Evolutionary conservation across 2,329 filamentous ascomycete genomes (phyloP).

Genomic region (Trichoderma cornu-damae): DNA sequence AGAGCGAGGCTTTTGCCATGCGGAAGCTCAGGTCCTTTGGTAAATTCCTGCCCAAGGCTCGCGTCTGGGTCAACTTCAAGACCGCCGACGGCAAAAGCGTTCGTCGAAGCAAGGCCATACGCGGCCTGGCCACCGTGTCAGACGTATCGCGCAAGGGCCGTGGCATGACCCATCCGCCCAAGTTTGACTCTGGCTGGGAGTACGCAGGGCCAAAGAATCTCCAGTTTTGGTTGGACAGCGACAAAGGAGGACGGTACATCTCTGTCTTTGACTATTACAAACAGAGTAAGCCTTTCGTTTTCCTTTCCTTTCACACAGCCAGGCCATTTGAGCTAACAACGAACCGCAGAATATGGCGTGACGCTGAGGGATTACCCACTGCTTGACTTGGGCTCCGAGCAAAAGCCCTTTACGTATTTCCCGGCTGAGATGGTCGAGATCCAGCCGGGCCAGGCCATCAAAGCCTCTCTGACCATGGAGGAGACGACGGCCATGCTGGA

Average conservation of each 20-base stretch:
- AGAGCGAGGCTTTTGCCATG: slow-evolving; percentile 9
- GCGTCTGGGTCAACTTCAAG: slow-evolving; percentile 33
- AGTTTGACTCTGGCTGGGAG: slow-evolving; percentile 25
- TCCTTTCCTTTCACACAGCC: background rate
- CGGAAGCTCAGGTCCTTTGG: slow-evolving; percentile 29
- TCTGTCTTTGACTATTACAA: slow-evolving; percentile 43
- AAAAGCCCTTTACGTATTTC: slow-evolving; percentile 55
- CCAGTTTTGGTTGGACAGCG: slow-evolving; percentile 30
- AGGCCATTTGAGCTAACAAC: background rate
- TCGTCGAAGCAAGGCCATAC: slow-evolving; percentile 29
- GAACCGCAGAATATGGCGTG: slow-evolving; percentile 33
- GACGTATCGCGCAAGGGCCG: slow-evolving; percentile 22
- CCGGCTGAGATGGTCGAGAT: slow-evolving; percentile 63
- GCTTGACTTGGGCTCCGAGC: slow-evolving; percentile 58
- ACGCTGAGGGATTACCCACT: slow-evolving; percentile 47
- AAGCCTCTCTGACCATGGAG: slow-evolving; percentile 50
- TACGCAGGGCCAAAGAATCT: slow-evolving; percentile 33
- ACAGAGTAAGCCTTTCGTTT: slow-evolving; percentile 35
- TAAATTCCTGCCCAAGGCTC: slow-evolving; percentile 37
- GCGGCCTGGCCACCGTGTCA: slow-evolving; percentile 26
- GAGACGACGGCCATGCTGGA: slow-evolving; percentile 66
- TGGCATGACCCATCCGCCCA: slow-evolving; percentile 20
- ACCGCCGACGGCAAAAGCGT: slow-evolving; percentile 31
- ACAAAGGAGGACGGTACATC: slow-evolving; percentile 27
- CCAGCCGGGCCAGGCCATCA: slow-evolving; percentile 58